Evolutionary conservation across 179 eudicot genomes (phyloP), one percentile per base, ranked within the genome.

Genomic region (Spinacia oleracea): DNA sequence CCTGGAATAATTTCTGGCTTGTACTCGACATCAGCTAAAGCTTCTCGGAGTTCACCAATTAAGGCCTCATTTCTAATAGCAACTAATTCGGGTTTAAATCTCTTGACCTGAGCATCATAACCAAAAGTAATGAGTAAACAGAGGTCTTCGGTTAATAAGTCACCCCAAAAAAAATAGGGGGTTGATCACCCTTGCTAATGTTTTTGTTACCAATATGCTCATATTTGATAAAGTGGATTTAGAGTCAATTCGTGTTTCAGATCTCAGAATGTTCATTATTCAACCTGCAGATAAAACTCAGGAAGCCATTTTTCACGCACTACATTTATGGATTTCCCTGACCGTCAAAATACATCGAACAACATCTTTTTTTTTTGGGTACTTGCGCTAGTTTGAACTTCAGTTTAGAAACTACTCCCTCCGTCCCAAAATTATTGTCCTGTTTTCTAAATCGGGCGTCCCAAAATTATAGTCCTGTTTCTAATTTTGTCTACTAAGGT

Each of bases 1-100:
- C 99, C 99, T 50, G 99, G 94, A 84, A 96, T 92, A 69, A 96
- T 96, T 83, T 92, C 96, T 32, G 97, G 98, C 81, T 88, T 94
- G 90, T 92, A 70, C 34, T 94, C 96, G 46, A 82, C 80, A 86
- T 87, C 97, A 66, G 91, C 88, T 78, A 96, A 86, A 88, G 99
- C 99, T 81, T 92, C 98, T 84, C 80, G 88, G 72, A 96, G 99
- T 85, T 94, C 99, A 77, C 64, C 86, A 85, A 89, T 68, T 73
- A 91, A 87, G 68, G 96, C 90, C 81, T 91, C 99, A 63, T 91
- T 84, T 77, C 89, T 86, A 35, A 96, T 83, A 32, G 99, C 84
- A 65, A 96, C 99, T 74, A 96, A 83, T 69, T 96, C 86, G 23
- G 99, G 99, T 81, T 79, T 94, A 78, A 96, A 96, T 78, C 83